These are phyloP conservation scores for Fusarium tjaetaba DNA, from an alignment of 2,329 filamentous ascomycete genomes.

Conservation along the genomic window DNA sequence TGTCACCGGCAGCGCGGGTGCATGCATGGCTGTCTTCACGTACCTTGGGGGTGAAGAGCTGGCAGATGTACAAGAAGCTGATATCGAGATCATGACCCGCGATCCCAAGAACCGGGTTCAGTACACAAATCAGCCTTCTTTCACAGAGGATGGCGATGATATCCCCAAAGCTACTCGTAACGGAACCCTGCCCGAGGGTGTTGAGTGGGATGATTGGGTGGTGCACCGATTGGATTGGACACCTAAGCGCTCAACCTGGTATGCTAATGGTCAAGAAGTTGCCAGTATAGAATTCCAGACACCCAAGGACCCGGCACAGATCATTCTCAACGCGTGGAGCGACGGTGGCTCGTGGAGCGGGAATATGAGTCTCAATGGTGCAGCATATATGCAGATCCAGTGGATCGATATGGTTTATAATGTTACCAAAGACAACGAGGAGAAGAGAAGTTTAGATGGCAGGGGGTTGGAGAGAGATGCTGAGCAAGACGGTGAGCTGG, in stretches of 20 bases:
- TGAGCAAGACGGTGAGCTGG: constrained; percentile 47
- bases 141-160: constrained; percentile 55
- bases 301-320: constrained; percentile 60
- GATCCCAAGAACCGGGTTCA: constrained; percentile 57
- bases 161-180: constrained; percentile 59
- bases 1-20: constrained; percentile 58
- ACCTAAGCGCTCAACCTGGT: constrained; percentile 64
- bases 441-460: constrained; percentile 15
- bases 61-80: constrained; percentile 59
- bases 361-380: constrained; percentile 61
- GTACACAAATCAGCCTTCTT: constrained; percentile 70
- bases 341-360: constrained; percentile 69
- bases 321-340: constrained; percentile 70
- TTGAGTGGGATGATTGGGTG: constrained; percentile 65
- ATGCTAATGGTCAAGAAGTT: constrained; percentile 60
- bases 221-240: constrained; percentile 71
- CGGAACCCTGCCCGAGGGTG: constrained; percentile 55
- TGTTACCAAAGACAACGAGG: constrained; percentile 37
- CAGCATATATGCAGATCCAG: constrained; percentile 67
- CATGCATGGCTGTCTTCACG: constrained; percentile 64
- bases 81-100: constrained; percentile 62
- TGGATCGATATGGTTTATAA: constrained; percentile 72
- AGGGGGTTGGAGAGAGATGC: background rate
- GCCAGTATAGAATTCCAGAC: constrained; percentile 65
- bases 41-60: constrained; percentile 54